Base-by-base conservation (phyloP, 148 eudicot species). In the Persicaria tinctoria region DNA sequence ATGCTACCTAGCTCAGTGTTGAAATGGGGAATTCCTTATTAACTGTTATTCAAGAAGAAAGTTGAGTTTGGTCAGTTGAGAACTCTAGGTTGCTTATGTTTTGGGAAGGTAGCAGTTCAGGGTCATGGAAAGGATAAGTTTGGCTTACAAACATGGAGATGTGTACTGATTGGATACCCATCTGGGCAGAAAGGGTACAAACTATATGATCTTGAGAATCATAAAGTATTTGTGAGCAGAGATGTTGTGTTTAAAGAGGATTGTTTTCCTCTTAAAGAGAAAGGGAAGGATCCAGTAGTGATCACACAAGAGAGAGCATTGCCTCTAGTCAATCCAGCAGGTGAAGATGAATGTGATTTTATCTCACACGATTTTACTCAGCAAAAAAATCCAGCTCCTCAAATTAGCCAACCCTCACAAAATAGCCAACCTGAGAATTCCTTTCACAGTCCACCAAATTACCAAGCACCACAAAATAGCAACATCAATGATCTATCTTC, bases 71-170 rank as follows among this genome's bases (percentile, higher is more conserved):
- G 5, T 11, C 20, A 47, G 17, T 14, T 75, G 16, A 48, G 77
- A 47, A n/a, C 23, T 0, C 11, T 75, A 0, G 77, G 77, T 1
- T 75, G 77, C 5, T 6, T 75, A 4, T 75, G 77, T 50, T 75
- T 45, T 63, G 46, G 46, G 4, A 55, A 55, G 38, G 38, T 32
- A 32, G 38, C 38, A 14, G 18, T 17, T 16, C 14, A 5, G 14
- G 16, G 6, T 3, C n/a, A 14, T 6, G 16, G 6, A 3, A 55
- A 55, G 3, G 7, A 55, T 55, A 55, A 55, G 18, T 55, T 55
- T 55, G 59, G 1, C 3, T 14, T 4, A 0, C 20, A 41, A 9
- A 53, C 72, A 0, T 18, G 10, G 1, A 27, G 45, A 5, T 75
- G 77, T 50, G 4, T 75, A 0, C 23, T 75, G 2, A 1, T 48